phyloP scores from a whole-genome alignment of 306 rosid genomes.

The Oemleria cerasiformis region DNA sequence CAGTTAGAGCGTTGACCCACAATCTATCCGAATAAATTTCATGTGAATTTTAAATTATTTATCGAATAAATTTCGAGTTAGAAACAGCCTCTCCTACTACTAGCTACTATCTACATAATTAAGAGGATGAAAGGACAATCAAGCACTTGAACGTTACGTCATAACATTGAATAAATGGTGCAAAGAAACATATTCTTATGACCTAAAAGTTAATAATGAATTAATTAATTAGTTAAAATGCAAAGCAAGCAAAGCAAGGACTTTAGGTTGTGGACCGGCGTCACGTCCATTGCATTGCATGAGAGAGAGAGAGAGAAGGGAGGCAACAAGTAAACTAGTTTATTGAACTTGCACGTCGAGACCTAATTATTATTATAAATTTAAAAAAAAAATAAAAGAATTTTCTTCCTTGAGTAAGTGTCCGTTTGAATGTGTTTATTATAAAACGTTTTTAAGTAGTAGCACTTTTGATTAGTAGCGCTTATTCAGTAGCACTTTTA shows the following conservation, averaged over 20 bases:
- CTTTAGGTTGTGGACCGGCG: background rate
- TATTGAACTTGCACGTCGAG: background rate
- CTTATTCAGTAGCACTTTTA: too few relatives aligned
- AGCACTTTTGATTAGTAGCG: too few relatives aligned
- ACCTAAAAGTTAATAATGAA: background rate
- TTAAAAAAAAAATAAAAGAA: too few relatives aligned
- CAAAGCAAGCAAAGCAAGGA: background rate
- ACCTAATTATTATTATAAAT: background rate
- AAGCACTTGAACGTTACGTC: background rate
- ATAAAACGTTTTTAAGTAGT: too few relatives aligned
- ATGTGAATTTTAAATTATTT: too few relatives aligned
- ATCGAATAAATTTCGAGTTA: too few relatives aligned
- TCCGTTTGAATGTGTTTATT: too few relatives aligned
- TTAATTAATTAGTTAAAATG: too few relatives aligned
- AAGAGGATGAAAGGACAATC: background rate
- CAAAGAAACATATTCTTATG: background rate
- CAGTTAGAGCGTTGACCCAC: too few relatives aligned
- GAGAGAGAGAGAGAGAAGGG: background rate
- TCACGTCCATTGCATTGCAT: background rate
- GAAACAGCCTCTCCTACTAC: too few relatives aligned
- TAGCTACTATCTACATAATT: background rate
- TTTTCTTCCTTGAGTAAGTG: background rate
- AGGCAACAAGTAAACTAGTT: background rate
- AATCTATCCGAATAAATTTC: too few relatives aligned
- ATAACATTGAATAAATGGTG: constrained; percentile 2